Conservation (phyloP, 805 yeast genomes). For the Metschnikowia peoriensis region DNA sequence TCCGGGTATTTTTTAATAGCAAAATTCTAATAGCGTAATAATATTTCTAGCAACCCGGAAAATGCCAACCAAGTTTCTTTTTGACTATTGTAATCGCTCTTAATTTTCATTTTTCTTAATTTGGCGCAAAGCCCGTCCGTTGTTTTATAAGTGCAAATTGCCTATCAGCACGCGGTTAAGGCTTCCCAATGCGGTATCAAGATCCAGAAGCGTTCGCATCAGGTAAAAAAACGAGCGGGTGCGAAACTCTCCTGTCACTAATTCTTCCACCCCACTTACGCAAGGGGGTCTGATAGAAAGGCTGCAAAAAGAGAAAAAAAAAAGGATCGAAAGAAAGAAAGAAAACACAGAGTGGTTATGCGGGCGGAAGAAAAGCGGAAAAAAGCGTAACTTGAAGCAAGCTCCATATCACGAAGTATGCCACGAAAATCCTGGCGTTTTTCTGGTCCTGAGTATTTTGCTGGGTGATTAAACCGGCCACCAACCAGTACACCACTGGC, state of each 20-base stretch:
- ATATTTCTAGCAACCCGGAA: not conserved
- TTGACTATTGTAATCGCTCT: not conserved
- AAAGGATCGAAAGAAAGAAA: not conserved
- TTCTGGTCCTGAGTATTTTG: constrained; percentile 7
- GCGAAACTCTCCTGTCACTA: not conserved
- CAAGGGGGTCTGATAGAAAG: too few relatives aligned
- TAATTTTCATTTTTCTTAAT: not conserved
- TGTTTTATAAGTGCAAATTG: constrained; percentile 6
- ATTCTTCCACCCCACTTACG: not conserved
- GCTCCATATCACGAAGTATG: constrained; percentile 59
- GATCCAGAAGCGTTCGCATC: constrained; percentile 8
- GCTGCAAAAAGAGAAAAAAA: not conserved
- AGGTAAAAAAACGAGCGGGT: constrained; percentile 7
- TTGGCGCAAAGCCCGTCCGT: not conserved
- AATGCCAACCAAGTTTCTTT: not conserved
- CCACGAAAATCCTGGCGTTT: constrained; percentile 18
- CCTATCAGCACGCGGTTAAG: constrained; percentile 13
- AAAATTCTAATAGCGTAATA: not conserved
- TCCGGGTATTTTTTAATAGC: not conserved
- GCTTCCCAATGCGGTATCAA: constrained; percentile 13
- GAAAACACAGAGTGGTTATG: constrained; percentile 39
- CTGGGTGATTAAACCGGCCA: constrained; percentile 46
- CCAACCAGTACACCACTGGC: constrained; percentile 69
- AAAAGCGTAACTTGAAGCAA: constrained; percentile 68
- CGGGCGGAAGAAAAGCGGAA: constrained; percentile 90